phyloP scores from a whole-genome alignment of 495 filamentous ascomycete genomes.

The Glarea lozoyensis region DNA sequence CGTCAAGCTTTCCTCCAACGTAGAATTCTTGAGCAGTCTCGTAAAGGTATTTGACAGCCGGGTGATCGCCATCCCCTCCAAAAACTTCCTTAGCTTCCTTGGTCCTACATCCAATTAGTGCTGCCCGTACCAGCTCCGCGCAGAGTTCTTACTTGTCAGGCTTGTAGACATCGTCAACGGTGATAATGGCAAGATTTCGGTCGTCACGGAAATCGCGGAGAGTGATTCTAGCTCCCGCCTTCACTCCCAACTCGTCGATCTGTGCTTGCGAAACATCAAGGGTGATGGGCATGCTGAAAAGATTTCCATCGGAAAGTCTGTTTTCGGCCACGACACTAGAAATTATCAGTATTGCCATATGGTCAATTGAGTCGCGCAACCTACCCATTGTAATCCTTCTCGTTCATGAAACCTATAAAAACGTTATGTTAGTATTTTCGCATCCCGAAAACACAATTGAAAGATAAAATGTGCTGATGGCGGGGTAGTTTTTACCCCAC shows the following conservation, averaged over 20 bases:
- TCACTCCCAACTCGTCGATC: slow-evolving; percentile 63
- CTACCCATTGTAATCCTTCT: slow-evolving; percentile 92
- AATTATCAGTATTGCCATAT: slow-evolving; percentile 4
- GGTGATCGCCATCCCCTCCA: slow-evolving; percentile 82
- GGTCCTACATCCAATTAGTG: slow-evolving; percentile 43
- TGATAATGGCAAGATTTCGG: slow-evolving; percentile 88
- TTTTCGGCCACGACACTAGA: slow-evolving; percentile 75
- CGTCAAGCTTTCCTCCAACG: slow-evolving; percentile 90
- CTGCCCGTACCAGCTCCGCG: slow-evolving; percentile 4
- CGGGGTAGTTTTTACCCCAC: too few relatives aligned
- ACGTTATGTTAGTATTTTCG: slow-evolving; percentile 11
- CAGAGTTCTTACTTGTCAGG: slow-evolving; percentile 73
- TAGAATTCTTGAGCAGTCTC: slow-evolving; percentile 76
- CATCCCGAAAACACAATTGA: not conserved
- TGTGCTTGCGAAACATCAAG: slow-evolving; percentile 70
- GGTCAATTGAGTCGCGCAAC: slow-evolving; percentile 4
- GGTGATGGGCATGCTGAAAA: slow-evolving; percentile 96
- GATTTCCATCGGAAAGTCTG: slow-evolving; percentile 78
- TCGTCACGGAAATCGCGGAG: slow-evolving; percentile 96
- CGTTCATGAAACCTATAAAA: slow-evolving; percentile 80
- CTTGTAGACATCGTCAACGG: slow-evolving; percentile 91
- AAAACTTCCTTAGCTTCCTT: slow-evolving; percentile 92
- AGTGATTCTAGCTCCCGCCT: slow-evolving; percentile 71
- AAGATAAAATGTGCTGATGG: not conserved
- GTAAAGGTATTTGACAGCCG: slow-evolving; percentile 83